Evolutionary conservation across 2,329 filamentous ascomycete genomes (phyloP), one percentile per base, ranked within the genome.

Genomic region (Tolypocladium album): DNA sequence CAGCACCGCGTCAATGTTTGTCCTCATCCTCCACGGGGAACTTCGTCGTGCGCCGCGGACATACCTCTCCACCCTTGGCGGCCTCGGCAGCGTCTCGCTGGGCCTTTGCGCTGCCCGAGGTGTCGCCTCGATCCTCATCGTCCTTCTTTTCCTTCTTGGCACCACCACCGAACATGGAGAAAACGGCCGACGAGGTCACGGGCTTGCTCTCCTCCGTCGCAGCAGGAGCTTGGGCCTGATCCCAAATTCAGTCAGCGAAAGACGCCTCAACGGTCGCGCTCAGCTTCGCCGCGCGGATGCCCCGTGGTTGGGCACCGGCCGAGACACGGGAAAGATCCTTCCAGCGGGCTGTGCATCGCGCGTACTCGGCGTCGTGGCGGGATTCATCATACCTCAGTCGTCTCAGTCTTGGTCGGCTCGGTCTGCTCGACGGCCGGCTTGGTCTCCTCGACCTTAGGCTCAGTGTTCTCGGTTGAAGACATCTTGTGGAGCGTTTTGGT

Each of bases 141-240:
- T 90, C 88, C 83, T 94, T 96, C 83, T 91, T 92, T 80, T 94
- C 90, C 82, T 96, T 97, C 86, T 96, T 96, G 62, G 90, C 90
- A 64, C 94, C 94, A 65, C 94, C 94, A 68, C 94, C 94, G 73
- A 99, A 99, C 94, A 99, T 97, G 76, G 90, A 93, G 82, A 97
- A 97, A 65, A 97, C 90, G 67, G 84, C 82, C 11, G 84, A 84
- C 22, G 81, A 80, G 64, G 79, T 84, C 59, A 82, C 78, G 60
- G 79, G 61, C 58, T 65, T 65, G 31, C 43, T 39, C 22, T 65
- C 61, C 17, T 61, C 66, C 47, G 61, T 58, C 39, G 67, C 64
- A 24, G 65, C 63, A 40, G 62, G 59, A 39, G 60, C 60, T 47
- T 58, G 27, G 12, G 53, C 55, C 43, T 59, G 47, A 20, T 45